Evolutionary conservation across 2,329 filamentous ascomycete genomes (phyloP), one percentile per base, ranked within the genome.

Genomic region (Pseudogymnoascus sp.): DNA sequence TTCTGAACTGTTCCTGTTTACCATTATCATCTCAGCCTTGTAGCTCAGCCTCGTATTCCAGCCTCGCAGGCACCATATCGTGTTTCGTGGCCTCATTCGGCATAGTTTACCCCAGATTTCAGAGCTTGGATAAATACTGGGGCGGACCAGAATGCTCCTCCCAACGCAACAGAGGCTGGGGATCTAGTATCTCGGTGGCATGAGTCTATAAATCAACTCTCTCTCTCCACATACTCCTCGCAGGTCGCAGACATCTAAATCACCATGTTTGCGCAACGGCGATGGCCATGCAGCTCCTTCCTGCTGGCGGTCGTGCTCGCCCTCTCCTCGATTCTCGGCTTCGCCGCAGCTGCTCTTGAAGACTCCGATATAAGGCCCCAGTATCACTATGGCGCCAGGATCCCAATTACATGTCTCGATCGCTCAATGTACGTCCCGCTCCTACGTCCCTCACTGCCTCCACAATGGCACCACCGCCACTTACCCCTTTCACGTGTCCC

Each of bases 361-460:
- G 56, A 60, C 3, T 37, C 56, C 15, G 56, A 60, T 38, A 60
- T 60, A 35, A 60, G 56, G 17, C 84, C 85, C 0, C 85, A 84
- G 29, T 88, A 88, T 71, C 82, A 84, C 70, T 88, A 87, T 71
- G 86, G 86, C 68, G 86, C 88, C 13, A 75, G 83, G 10, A 88
- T 91, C 65, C 80, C 82, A 38, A 86, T 91, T 19, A 87, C 87
- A 71, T 91, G 88, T 77, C 83, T 91, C 79, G 88, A 89, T 71
- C 82, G 88, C 65, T 89, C 85, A 75, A 83, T 86, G 88, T 90
- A 70, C 77, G 86, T 80, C 19, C n/a, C 6, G 23, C 15, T 23
- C n/a, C 50, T 56, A 59, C 33, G 61, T 31, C 17, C 59, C 60
- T 26, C 59, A 61, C 35, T 59, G 11, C 15, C 15, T 53, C 1